These are phyloP conservation scores for Rhododendron simsii DNA, from an alignment of 148 eudicot species.

Conservation along the genomic window DNA sequence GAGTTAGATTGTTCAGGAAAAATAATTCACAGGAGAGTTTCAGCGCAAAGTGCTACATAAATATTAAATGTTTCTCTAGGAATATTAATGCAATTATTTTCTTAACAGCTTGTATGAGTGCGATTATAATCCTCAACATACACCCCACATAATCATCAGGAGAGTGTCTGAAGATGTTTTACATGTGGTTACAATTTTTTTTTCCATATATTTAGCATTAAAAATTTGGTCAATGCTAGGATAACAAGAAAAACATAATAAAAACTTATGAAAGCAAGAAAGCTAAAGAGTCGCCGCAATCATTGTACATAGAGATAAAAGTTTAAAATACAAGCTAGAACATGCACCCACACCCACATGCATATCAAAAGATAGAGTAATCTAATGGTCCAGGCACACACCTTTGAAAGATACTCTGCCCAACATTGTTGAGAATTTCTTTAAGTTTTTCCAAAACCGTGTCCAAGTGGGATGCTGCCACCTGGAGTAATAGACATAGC, in stretches of 20 bases:
- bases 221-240: neutral
- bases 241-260: neutral
- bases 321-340: neutral
- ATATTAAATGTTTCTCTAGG: neutral
- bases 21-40: neutral
- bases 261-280: neutral
- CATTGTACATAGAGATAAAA: neutral
- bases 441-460: conserved; percentile 90
- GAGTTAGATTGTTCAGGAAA: neutral
- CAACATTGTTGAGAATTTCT: conserved; percentile 80
- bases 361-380: neutral
- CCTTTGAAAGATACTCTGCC: conserved; percentile 82
- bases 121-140: neutral
- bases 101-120: neutral
- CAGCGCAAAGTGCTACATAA: neutral
- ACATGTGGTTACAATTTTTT: neutral
- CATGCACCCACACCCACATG: neutral
- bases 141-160: neutral
- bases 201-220: neutral
- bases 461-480: conserved; percentile 96
- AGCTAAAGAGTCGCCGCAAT: neutral
- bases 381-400: conserved; percentile 19
- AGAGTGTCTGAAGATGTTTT: neutral
- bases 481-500: conserved; percentile 36
- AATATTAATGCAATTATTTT: neutral